Conservation (phyloP, 176 grass and related monocot species). For the Phoenix dactylifera region DNA sequence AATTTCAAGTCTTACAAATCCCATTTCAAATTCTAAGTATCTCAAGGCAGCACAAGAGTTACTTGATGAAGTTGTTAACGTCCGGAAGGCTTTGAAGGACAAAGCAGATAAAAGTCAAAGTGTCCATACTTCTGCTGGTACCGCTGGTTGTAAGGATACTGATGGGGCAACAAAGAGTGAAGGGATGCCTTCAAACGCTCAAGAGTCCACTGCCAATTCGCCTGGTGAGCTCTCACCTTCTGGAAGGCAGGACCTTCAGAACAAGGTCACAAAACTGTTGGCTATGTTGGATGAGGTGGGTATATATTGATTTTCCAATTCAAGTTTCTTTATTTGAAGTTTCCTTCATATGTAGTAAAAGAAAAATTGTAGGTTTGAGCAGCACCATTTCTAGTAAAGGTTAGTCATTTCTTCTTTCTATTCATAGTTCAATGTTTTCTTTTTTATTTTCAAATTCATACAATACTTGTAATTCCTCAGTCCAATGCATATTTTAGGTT, state of each 20-base stretch:
- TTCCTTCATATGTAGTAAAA: too few relatives aligned
- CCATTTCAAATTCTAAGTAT: conserved; percentile 61
- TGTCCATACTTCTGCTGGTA: conserved; percentile 26
- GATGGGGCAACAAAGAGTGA: conserved; percentile 32
- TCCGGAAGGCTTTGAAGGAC: conserved; percentile 51
- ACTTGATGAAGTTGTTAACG: conserved; percentile 70
- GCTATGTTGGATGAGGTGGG: conserved; percentile 88
- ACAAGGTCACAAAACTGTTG: conserved; percentile 80
- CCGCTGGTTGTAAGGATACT: conserved; percentile 31
- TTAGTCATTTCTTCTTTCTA: too few relatives aligned
- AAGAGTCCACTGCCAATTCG: conserved; percentile 37
- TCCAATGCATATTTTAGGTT: too few relatives aligned
- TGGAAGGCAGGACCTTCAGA: conserved; percentile 84
- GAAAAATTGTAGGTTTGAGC: too few relatives aligned
- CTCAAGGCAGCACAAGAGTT: conserved; percentile 62
- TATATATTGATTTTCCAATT: background rate
- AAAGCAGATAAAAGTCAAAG: conserved; percentile 39
- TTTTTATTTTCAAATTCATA: too few relatives aligned
- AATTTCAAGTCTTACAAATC: conserved; percentile 21
- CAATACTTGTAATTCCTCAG: too few relatives aligned
- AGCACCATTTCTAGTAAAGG: too few relatives aligned
- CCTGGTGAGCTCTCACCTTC: conserved; percentile 51
- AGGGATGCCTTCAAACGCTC: conserved; percentile 21
- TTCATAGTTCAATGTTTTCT: too few relatives aligned
- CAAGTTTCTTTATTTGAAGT: too few relatives aligned